These are phyloP conservation scores for Ogataea haglerorum DNA, from an alignment of 805 yeast genomes.

Conservation along the genomic window DNA sequence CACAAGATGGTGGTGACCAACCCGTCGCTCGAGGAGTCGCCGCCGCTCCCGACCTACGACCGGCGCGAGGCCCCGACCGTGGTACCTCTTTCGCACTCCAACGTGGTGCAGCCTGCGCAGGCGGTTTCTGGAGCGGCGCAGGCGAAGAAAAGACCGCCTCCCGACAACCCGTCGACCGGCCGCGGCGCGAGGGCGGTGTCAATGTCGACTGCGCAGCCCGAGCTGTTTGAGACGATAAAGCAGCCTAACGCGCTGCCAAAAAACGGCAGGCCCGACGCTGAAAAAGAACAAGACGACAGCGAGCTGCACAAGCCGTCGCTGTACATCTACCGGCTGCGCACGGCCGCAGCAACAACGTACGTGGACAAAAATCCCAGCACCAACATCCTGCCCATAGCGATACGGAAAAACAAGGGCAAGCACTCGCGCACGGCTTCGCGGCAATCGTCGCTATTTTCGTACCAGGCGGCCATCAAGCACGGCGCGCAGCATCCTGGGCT, in stretches of 20 bases:
- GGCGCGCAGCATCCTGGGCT: slow-evolving; percentile 66
- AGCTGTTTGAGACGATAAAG: slow-evolving; percentile 23
- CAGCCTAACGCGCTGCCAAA: background rate
- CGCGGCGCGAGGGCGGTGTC: slow-evolving; percentile 39
- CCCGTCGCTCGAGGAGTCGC: slow-evolving; percentile 15
- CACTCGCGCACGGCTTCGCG: slow-evolving; percentile 30
- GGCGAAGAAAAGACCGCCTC: slow-evolving; percentile 37
- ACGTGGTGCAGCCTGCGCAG: slow-evolving; percentile 20
- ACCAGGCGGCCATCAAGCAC: slow-evolving; percentile 50
- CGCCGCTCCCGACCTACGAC: slow-evolving; percentile 31
- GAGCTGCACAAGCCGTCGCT: slow-evolving; percentile 11
- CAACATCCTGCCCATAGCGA: slow-evolving; percentile 55
- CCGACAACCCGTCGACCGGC: slow-evolving; percentile 36
- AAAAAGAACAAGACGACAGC: background rate
- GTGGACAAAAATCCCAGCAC: slow-evolving; percentile 44
- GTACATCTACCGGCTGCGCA: slow-evolving; percentile 15
- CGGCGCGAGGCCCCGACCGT: slow-evolving; percentile 37
- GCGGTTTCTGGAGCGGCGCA: slow-evolving; percentile 7
- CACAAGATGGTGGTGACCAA: slow-evolving; percentile 26
- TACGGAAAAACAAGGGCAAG: slow-evolving; percentile 35
- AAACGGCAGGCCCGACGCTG: background rate
- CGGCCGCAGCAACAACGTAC: slow-evolving; percentile 36
- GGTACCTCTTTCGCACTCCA: slow-evolving; percentile 29
- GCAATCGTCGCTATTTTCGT: slow-evolving; percentile 24
- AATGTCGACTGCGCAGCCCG: slow-evolving; percentile 31